Conservation (phyloP, 208 protist genomes). For the Trypanosoma brucei region DNA sequence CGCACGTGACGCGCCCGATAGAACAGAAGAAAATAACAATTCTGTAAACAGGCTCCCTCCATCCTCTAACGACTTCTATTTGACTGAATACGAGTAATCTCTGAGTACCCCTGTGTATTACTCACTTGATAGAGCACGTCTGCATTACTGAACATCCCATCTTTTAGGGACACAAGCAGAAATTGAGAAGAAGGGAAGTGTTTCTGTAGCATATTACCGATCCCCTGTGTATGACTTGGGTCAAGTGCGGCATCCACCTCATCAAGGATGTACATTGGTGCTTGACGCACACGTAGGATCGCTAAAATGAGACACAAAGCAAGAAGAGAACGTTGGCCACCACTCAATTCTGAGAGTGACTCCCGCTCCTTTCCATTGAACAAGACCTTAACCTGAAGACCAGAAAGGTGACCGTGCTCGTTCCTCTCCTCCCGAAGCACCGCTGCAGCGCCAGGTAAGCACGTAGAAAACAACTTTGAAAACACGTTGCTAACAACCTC, state of each 20-base stretch:
- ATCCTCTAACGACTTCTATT: constrained; percentile 68
- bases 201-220: constrained; percentile 95
- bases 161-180: constrained; percentile 99
- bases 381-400: constrained; percentile 93
- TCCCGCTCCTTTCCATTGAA: constrained; percentile 98
- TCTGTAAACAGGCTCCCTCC: too few relatives aligned
- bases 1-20: too few relatives aligned
- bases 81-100: constrained; percentile 62
- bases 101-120: constrained; percentile 88
- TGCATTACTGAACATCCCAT: constrained; percentile 99
- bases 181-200: constrained; percentile 99
- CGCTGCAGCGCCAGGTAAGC: constrained; percentile 95
- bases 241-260: constrained; percentile 99
- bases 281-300: constrained; percentile 98
- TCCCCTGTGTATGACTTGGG: constrained; percentile 98
- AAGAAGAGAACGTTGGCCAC: constrained; percentile 99
- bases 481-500: constrained; percentile 95
- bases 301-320: constrained; percentile 99
- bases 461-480: constrained; percentile 96
- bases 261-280: constrained; percentile 99
- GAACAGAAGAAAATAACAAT: too few relatives aligned
- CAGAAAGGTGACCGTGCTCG: constrained; percentile 71
- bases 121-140: constrained; percentile 99
- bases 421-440: constrained; percentile 86
- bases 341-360: constrained; percentile 97